These are phyloP conservation scores for Cladosporium austrohemisphaericum DNA, from an alignment of 2,329 filamentous ascomycete species.

Conservation along the genomic window DNA sequence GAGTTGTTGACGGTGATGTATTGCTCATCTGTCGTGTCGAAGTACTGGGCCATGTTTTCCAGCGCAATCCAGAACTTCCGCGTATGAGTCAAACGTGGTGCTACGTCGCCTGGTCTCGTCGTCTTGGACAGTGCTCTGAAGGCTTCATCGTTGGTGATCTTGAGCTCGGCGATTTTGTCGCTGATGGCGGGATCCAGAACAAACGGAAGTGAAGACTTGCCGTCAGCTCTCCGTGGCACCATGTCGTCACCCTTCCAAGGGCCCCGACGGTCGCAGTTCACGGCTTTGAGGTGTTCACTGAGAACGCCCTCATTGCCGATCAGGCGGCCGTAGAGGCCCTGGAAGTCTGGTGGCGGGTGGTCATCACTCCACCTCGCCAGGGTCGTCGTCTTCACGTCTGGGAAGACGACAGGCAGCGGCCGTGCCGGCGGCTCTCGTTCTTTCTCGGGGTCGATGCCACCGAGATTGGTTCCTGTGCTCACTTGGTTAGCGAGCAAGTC, in stretches of 20 bases:
- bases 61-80: conserved; percentile 59
- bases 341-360: conserved; percentile 37
- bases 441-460: conserved; percentile 24
- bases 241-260: conserved; percentile 21
- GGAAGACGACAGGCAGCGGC: conserved; percentile 28
- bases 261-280: conserved; percentile 45
- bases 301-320: conserved; percentile 42
- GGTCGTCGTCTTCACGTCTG: conserved; percentile 14
- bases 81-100: conserved; percentile 52
- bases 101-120: conserved; percentile 42
- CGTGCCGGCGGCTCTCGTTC: conserved; percentile 30
- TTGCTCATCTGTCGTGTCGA: conserved; percentile 58
- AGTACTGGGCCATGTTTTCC: conserved; percentile 59
- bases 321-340: conserved; percentile 42
- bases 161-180: conserved; percentile 48
- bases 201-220: conserved; percentile 38
- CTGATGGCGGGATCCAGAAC: conserved; percentile 40
- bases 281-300: conserved; percentile 36
- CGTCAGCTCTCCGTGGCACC: conserved; percentile 24
- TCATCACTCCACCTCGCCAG: conserved; percentile 19
- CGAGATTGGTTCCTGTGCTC: conserved; percentile 13
- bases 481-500: conserved; percentile 2
- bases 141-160: conserved; percentile 53
- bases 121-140: conserved; percentile 54
- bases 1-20: conserved; percentile 41